phyloP scores from a whole-genome alignment of 768 basidiomycete species.

The Mycena indigotica region DNA sequence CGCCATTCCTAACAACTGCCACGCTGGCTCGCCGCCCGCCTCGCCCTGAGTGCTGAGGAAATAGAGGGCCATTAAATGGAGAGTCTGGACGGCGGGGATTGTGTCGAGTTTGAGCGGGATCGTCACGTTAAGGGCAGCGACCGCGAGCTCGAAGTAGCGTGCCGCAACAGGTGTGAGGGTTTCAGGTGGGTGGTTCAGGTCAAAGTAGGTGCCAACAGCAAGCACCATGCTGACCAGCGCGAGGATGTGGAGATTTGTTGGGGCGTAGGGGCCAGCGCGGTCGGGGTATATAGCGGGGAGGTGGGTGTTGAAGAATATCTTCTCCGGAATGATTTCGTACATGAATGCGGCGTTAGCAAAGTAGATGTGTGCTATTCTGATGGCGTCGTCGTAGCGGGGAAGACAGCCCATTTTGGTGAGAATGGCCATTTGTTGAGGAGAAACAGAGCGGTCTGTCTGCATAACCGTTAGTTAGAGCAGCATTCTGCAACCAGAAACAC shows the following conservation, averaged over 20 bases:
- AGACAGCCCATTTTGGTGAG: constrained; percentile 19
- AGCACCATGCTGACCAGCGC: constrained; percentile 21
- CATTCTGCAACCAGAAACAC: not conserved
- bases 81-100: constrained; percentile 25
- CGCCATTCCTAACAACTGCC: constrained; percentile 28
- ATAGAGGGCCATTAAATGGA: constrained; percentile 26
- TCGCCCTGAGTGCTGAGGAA: constrained; percentile 23
- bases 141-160: constrained; percentile 22
- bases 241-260: constrained; percentile 20
- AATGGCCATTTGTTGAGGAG: constrained; percentile 14
- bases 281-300: constrained; percentile 23
- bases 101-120: constrained; percentile 24
- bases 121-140: constrained; percentile 21
- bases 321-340: constrained; percentile 27
- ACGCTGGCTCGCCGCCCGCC: constrained; percentile 25
- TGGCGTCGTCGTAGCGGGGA: constrained; percentile 24
- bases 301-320: constrained; percentile 25
- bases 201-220: constrained; percentile 25
- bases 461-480: not conserved
- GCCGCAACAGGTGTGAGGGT: constrained; percentile 12
- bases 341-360: constrained; percentile 25
- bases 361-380: constrained; percentile 20
- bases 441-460: not conserved
- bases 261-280: constrained; percentile 4
- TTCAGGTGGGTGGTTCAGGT: constrained; percentile 16